Evolutionary conservation across 2,329 filamentous ascomycete genomes (phyloP).

Genomic region (Pleoardoris graminearum): DNA sequence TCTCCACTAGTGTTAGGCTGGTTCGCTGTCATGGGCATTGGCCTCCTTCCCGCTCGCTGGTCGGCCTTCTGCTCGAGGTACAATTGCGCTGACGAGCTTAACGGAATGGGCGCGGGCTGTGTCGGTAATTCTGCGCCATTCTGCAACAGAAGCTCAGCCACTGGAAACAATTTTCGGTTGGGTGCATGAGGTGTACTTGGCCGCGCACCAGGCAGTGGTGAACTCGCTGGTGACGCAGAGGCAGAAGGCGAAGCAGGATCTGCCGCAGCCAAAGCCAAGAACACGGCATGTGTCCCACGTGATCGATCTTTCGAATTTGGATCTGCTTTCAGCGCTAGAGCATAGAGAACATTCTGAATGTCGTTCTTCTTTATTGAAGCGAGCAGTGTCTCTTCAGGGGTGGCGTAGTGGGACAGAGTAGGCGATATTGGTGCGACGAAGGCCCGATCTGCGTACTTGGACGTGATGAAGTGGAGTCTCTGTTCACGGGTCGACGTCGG

Average conservation of each 20-base stretch:
- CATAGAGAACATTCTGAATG: constrained; percentile 89
- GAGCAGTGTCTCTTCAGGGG: constrained; percentile 83
- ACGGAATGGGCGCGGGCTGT: constrained; percentile 75
- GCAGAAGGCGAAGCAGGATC: constrained; percentile 78
- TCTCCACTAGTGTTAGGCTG: constrained; percentile 56
- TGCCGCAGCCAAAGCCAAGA: constrained; percentile 86
- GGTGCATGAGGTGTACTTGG: constrained; percentile 45
- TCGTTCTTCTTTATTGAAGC: constrained; percentile 96
- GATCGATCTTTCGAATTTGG: constrained; percentile 80
- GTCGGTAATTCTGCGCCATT: constrained; percentile 88
- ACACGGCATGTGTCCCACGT: constrained; percentile 84
- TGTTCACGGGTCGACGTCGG: constrained; percentile 84
- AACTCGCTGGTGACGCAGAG: constrained; percentile 49
- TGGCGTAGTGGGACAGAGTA: constrained; percentile 73
- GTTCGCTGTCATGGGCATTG: constrained; percentile 53
- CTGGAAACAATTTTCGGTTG: constrained; percentile 67
- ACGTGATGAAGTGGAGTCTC: constrained; percentile 89
- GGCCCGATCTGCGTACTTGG: constrained; percentile 85
- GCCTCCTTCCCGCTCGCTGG: constrained; percentile 46
- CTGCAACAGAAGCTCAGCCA: constrained; percentile 89
- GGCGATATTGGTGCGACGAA: constrained; percentile 79
- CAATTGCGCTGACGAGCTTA: constrained; percentile 76
- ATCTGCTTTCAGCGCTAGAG: constrained; percentile 81
- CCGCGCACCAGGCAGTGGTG: constrained; percentile 50
- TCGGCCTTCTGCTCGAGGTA: constrained; percentile 81